These are phyloP conservation scores for Amanita polypyramis DNA, from an alignment of 768 basidiomycete species.

Conservation along the genomic window DNA sequence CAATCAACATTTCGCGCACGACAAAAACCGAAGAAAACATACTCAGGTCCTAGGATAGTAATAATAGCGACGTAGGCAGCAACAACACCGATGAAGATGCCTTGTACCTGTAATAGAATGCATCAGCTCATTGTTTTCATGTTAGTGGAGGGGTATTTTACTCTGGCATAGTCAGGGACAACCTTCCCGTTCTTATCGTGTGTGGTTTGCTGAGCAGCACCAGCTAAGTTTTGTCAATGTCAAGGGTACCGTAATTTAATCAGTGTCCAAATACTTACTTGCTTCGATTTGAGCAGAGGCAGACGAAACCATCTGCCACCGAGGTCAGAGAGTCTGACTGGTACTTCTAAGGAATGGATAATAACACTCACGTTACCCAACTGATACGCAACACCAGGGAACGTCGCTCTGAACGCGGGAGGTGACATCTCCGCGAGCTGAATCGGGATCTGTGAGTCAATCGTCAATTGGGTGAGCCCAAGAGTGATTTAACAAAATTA, in stretches of 20 bases:
- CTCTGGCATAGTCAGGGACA: slow-evolving; percentile 58
- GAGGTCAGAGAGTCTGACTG: background rate
- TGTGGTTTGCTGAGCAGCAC: slow-evolving; percentile 44
- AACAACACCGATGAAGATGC: slow-evolving; percentile 80
- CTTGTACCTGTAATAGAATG: slow-evolving; percentile 44
- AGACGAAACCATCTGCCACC: slow-evolving; percentile 46
- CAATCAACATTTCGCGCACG: background rate
- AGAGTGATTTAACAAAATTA: slow-evolving; percentile 29
- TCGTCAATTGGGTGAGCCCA: slow-evolving; percentile 30
- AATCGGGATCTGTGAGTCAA: slow-evolving; percentile 44
- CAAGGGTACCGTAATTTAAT: background rate
- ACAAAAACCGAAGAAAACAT: slow-evolving; percentile 17
- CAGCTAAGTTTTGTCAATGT: slow-evolving; percentile 30
- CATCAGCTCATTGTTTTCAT: slow-evolving; percentile 7
- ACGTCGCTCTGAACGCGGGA: slow-evolving; percentile 81
- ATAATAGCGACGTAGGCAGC: slow-evolving; percentile 68
- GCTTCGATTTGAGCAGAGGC: slow-evolving; percentile 79
- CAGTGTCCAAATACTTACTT: slow-evolving; percentile 23
- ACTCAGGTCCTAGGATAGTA: slow-evolving; percentile 72
- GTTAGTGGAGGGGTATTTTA: slow-evolving; percentile 10
- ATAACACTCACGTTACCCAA: slow-evolving; percentile 50
- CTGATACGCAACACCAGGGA: slow-evolving; percentile 81
- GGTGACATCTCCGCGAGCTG: slow-evolving; percentile 79
- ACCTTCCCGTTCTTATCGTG: slow-evolving; percentile 29
- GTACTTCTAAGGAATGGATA: background rate